Base-by-base conservation (phyloP, 176 grass and related monocot species). In the Bothriochloa decipiens region DNA sequence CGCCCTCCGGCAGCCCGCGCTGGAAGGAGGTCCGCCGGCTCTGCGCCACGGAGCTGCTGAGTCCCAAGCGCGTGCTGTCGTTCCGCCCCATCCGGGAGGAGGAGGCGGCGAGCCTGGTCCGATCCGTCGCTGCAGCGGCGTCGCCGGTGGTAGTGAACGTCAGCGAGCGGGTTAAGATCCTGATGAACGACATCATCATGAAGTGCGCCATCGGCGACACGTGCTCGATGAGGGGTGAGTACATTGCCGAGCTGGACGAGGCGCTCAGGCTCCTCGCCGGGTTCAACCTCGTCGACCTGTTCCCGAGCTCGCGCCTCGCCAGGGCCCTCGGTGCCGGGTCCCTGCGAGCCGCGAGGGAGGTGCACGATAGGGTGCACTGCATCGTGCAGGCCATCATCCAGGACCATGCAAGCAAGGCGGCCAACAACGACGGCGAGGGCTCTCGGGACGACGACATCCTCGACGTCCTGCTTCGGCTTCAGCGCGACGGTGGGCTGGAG, bases 21-120 rank as follows among this genome's bases (percentile, higher is more conserved):
- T 92, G 81, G 87, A 86, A 80, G 68, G 81, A 81, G 33, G 12
- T 92, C n/a, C 85, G 93, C 4, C 87, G 79, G 78, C 77, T 94
- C 22, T 89, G 85, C 75, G 72, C 86, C 26, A 8, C 74, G 0
- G 86, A 95, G 63, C 45, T 95, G 41, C 72, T 91, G 1, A 80
- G 86, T 68, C 55, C 83, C 9, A 71, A 64, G 41, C 58, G 86
- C 47, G 86, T 91, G 12, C 79, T 60, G 2, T 91, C 83, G n/a
- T 95, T 89, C 79, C 58, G 80, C 11, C 17, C n/a, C 18, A 50
- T 92, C 14, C 72, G 88, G 13, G 91, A 91, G 65, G 70, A 79
- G 16, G 93, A 85, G 60, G 72, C 73, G 6, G 80, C 36, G 0
- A 76, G 50, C 23, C 43, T 91, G 2, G 81, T 84, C 28, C 89